phyloP scores from a whole-genome alignment of 148 eudicot species.

The Spergularia marina region DNA sequence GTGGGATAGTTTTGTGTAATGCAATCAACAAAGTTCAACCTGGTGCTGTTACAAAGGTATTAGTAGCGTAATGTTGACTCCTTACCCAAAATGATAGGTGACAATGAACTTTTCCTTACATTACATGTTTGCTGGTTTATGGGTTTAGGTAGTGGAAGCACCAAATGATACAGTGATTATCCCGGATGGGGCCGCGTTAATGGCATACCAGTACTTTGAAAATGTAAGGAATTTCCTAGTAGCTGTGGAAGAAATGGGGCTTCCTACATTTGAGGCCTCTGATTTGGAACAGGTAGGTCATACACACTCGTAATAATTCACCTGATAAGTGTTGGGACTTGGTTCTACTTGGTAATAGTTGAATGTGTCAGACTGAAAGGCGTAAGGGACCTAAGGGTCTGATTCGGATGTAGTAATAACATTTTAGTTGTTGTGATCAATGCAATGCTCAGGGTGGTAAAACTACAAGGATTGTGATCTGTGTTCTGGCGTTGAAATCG shows the following conservation, averaged over 20 bases:
- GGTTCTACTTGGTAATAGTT: not conserved
- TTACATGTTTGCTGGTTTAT: conserved; percentile 11
- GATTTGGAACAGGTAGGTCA: conserved; percentile 78
- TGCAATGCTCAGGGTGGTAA: conserved; percentile 68
- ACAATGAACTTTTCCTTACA: no score
- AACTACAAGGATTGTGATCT: conserved; percentile 70
- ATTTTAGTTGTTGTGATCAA: not conserved
- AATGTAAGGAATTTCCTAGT: conserved; percentile 78
- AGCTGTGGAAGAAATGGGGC: conserved; percentile 72
- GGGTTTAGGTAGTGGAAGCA: conserved; percentile 67
- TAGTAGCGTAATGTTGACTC: not conserved
- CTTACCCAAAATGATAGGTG: not conserved
- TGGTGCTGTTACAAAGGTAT: conserved; percentile 72
- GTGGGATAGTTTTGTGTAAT: conserved; percentile 90
- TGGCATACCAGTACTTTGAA: conserved; percentile 87
- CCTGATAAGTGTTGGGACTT: not conserved
- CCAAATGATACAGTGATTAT: conserved; percentile 52
- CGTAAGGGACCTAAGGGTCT: not conserved
- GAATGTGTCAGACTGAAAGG: not conserved
- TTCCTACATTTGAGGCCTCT: conserved; percentile 89
- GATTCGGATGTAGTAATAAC: not conserved
- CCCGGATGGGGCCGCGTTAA: conserved; percentile 85
- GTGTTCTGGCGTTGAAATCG: conserved; percentile 72
- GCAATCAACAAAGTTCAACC: conserved; percentile 81
- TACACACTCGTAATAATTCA: not conserved